Evolutionary conservation across 177 flowering plant species (phyloP), one percentile per base, ranked within the genome.

Genomic region (Vitis hybrid): DNA sequence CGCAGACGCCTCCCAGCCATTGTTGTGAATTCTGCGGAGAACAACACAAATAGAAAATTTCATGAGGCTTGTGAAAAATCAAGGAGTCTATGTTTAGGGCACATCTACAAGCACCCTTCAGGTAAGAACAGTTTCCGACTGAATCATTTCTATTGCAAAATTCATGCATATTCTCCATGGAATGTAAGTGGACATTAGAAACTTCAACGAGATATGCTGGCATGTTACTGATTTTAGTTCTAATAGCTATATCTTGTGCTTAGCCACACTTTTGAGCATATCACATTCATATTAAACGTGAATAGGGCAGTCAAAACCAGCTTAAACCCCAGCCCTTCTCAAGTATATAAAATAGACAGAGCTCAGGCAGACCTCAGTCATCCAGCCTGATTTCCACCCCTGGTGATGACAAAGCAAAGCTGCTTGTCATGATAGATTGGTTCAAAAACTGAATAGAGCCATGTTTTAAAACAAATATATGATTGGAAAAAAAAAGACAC

Each of bases 1-100:
- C 98, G 94, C 19, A 96, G 94, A 66, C 91, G 92, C 78, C 99
- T 90, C 54, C 98, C 99, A 75, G 99, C 95, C 98, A 96, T 96
- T 34, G 99, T 96, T 29, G 98, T 89, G 78, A 96, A 96, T 72
- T 96, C 99, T 96, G 87, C 48, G 18, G 39, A 51, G 29, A 63
- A 63, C 15, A 68, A 64, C 10, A 45, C 11, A 1, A 56, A 67
- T 48, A 7, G n/a, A 48, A 51, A 31, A 18, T 34, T 5, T 39
- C 45, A 39, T 39, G 45, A 39, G 45, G 45, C 6, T 39, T 7
- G 45, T 4, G 45, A 39, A 5, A 4, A 39, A 39, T 39, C 45
- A 39, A 39, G 45, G 45, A 39, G 8, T 4, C 45, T 6, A 39
- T 0, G 8, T 39, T 39, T 7, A 39, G 45, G 45, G 45, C 45